These are phyloP conservation scores for Fusarium burgessii DNA, from an alignment of 2,329 filamentous ascomycete genomes.

Conservation along the genomic window DNA sequence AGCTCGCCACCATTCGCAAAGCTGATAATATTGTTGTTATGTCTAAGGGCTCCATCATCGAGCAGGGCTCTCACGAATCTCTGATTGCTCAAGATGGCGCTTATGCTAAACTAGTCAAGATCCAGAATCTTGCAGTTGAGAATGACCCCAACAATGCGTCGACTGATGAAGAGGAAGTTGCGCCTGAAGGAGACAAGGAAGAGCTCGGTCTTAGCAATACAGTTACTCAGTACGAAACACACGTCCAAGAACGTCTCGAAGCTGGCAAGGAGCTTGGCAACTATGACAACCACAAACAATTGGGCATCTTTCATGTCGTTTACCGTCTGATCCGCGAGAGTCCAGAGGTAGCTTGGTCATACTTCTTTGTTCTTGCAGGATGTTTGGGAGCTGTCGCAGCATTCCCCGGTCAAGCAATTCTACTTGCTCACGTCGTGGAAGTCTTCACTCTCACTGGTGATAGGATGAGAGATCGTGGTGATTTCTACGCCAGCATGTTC, in stretches of 20 bases:
- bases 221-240: conserved; percentile 49
- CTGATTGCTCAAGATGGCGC: conserved; percentile 62
- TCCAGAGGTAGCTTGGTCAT: conserved; percentile 53
- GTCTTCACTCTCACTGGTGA: conserved; percentile 54
- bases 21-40: conserved; percentile 51
- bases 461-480: conserved; percentile 54
- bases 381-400: conserved; percentile 52
- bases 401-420: conserved; percentile 58
- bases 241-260: conserved; percentile 49
- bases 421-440: conserved; percentile 57
- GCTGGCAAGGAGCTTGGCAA: conserved; percentile 53
- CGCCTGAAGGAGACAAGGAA: conserved; percentile 32
- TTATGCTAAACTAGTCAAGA: conserved; percentile 64
- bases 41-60: conserved; percentile 43
- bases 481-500: conserved; percentile 69
- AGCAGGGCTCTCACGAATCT: conserved; percentile 57
- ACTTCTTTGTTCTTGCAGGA: conserved; percentile 50
- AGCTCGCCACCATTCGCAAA: conserved; percentile 57
- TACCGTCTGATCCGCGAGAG: conserved; percentile 53
- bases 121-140: conserved; percentile 52
- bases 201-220: conserved; percentile 44
- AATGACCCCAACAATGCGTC: conserved; percentile 35
- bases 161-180: conserved; percentile 43
- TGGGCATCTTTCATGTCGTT: conserved; percentile 49
- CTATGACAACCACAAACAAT: conserved; percentile 51